Conservation (phyloP, 2,329 filamentous ascomycete genomes). For the Erysiphe pisi region DNA sequence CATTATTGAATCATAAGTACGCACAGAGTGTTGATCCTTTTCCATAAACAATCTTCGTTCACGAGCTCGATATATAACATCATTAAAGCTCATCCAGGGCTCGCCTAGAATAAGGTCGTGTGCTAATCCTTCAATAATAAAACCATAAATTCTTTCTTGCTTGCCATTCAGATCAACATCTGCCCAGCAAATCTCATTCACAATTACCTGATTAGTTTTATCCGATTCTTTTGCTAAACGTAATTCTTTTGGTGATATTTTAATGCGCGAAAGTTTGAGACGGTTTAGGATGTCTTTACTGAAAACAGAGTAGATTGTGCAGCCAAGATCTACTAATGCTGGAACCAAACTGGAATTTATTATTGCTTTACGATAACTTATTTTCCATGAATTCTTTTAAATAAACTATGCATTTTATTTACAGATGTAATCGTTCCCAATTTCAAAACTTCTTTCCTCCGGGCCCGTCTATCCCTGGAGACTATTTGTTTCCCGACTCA, state of each 20-base stretch:
- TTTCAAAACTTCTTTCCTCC: not conserved
- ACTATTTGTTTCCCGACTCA: not conserved
- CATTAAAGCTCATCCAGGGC: conserved; percentile 15
- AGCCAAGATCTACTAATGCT: not conserved
- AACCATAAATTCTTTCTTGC: not conserved
- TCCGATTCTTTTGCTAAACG: not conserved
- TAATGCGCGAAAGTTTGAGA: not conserved
- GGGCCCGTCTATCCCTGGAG: not conserved
- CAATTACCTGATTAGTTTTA: not conserved
- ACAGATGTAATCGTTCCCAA: not conserved
- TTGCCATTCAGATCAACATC: conserved; percentile 15
- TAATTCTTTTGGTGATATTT: not conserved
- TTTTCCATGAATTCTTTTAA: not conserved
- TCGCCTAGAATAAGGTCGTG: conserved; percentile 19
- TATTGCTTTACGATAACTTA: not conserved
- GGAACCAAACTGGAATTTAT: not conserved
- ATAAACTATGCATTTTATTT: not conserved
- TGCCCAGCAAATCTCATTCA: conserved; percentile 15
- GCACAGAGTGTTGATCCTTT: conserved; percentile 16
- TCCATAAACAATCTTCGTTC: not conserved
- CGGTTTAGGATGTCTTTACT: not conserved
- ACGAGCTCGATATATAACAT: conserved; percentile 8
- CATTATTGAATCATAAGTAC: too few species aligned
- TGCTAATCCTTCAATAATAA: not conserved
- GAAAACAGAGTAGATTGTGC: not conserved